Base-by-base conservation (phyloP, 257 asterid genomes). In the Lavandula angustifolia region DNA sequence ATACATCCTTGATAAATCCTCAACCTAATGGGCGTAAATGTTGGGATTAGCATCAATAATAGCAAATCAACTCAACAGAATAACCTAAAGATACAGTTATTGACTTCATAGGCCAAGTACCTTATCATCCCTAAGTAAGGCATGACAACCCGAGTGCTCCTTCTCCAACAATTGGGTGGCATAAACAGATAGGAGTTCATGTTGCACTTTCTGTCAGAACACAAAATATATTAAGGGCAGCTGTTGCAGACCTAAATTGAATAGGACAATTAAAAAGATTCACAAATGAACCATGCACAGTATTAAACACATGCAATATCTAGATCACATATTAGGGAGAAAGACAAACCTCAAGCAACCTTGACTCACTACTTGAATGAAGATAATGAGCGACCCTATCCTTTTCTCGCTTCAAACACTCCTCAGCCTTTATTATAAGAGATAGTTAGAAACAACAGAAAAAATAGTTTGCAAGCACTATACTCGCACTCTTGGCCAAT, bases 111-210 rank as follows among this genome's bases (percentile, higher is more conserved):
- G 66, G 32, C 43, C 5, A 53, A 32, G 67, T 75, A 94, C 99
- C 96, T 94, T 94, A 78, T 94, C 98, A 78, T 94, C 96, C 71
- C 91, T 85, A 32, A 94, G 98, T 73, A 94, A 79, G 0, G 96
- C 95, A 70, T 86, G 97, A 52, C 99, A 94, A 61, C 99, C 99
- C 8, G 99, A 94, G 72, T 94, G 91, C 85, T 94, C 99, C 80
- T 94, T 94, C 85, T 94, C 99, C 50, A 94, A 77, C 46, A 94
- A 80, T 81, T 91, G 99, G 66, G 92, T 78, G 67, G 98, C 96
- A 78, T 94, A 88, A 51, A 94, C 99, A 46, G 95, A 73, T 82
- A 94, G 79, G 69, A 91, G 79, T 80, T 94, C 96, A 34, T 83
- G 90, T 81, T 91, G 98, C 60, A 83, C 96, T 85, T 79, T 85